A percentile compares a stretch with the other conserved stretches of the same genome.
phyloP scores from a whole-genome alignment of 192 early-diverging fungal species.

The Phycomyces nitens region DNA sequence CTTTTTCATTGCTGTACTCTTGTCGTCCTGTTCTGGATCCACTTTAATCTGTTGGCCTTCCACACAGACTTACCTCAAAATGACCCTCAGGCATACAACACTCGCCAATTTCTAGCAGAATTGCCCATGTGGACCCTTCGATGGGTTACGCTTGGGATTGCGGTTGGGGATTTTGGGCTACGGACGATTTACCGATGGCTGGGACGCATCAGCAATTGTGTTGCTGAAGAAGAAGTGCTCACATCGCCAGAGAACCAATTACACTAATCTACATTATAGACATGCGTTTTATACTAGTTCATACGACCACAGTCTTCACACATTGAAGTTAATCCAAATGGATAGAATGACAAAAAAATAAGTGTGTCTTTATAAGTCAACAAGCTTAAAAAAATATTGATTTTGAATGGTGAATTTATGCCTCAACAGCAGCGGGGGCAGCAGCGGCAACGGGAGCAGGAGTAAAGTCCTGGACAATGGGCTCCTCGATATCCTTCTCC shows the following conservation, averaged over 20 bases:
- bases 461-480: slow-evolving; percentile 61
- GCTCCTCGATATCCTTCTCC: slow-evolving; percentile 67
- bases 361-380: too few relatives aligned
- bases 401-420: slow-evolving; percentile 4
- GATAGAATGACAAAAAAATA: too few relatives aligned
- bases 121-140: slow-evolving; percentile 52
- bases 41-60: slow-evolving; percentile 54
- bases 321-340: not conserved
- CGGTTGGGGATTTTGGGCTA: slow-evolving; percentile 42
- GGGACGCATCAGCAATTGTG: slow-evolving; percentile 6
- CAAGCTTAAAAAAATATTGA: too few relatives aligned
- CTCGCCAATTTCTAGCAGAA: slow-evolving; percentile 49
- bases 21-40: slow-evolving; percentile 52
- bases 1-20: slow-evolving; percentile 39
- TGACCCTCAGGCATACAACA: slow-evolving; percentile 17
- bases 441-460: slow-evolving; percentile 28
- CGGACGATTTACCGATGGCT: slow-evolving; percentile 30
- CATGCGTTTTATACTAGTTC: not conserved
- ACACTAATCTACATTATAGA: not conserved
- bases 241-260: slow-evolving; percentile 17
- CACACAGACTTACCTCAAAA: slow-evolving; percentile 15
- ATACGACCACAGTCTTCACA: not conserved
- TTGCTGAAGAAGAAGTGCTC: slow-evolving; percentile 33
- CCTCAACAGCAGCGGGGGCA: slow-evolving; percentile 23
- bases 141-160: slow-evolving; percentile 56